phyloP scores from a whole-genome alignment of 23 red algal genomes.

The Gracilaria gracilis region DNA sequence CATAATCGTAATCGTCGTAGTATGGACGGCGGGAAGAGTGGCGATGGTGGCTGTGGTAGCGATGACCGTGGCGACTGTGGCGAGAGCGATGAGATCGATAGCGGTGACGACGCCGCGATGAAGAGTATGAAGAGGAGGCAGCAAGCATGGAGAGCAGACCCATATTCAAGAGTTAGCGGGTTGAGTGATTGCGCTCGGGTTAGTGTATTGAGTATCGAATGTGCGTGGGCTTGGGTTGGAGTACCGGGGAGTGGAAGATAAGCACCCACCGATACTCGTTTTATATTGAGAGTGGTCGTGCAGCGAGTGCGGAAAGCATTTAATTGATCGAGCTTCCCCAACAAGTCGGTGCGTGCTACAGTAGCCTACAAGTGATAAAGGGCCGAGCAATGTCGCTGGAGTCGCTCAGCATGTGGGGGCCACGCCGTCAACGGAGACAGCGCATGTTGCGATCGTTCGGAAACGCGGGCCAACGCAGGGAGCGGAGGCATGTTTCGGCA shows the following conservation, averaged over 20 bases:
- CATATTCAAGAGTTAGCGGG: constrained; percentile 8
- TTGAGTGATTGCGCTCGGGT: background rate
- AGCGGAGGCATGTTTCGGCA: constrained; percentile 30
- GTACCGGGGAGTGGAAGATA: constrained; percentile 11
- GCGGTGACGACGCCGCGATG: background rate
- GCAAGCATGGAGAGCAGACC: constrained; percentile 35
- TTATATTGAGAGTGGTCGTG: background rate
- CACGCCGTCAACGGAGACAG: background rate
- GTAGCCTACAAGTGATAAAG: background rate
- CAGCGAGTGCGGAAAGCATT: constrained; percentile 17
- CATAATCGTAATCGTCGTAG: constrained; percentile 26
- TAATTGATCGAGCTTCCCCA: constrained; percentile 3
- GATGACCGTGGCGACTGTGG: constrained; percentile 16
- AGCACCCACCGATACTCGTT: background rate
- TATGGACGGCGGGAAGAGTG: constrained; percentile 27
- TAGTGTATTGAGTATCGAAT: background rate
- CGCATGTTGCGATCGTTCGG: background rate
- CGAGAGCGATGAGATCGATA: constrained; percentile 42
- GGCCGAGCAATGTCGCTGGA: constrained; percentile 4
- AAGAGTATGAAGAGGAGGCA: constrained; percentile 8
- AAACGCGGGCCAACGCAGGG: constrained; percentile 24
- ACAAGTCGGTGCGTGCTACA: background rate
- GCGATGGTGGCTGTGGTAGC: constrained; percentile 20
- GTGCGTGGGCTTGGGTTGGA: constrained; percentile 10
- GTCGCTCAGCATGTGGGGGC: constrained; percentile 10